These are phyloP conservation scores for Backusella sp. DNA, from an alignment of 192 early-diverging fungal genomes.

Conservation along the genomic window DNA sequence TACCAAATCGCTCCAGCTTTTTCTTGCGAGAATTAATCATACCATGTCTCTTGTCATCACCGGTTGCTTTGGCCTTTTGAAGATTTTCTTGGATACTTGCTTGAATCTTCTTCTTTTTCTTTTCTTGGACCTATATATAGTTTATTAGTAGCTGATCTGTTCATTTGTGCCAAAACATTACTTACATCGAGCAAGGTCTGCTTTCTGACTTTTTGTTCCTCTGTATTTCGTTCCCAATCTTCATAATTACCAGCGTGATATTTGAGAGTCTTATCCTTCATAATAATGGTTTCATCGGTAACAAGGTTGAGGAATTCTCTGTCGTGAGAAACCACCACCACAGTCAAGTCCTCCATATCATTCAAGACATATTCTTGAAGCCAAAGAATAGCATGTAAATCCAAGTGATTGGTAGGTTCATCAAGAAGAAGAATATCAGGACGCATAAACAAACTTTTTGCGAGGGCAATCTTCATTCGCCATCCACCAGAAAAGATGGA, in stretches of 20 bases:
- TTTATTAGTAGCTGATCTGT: not conserved
- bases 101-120: slow-evolving; percentile 70
- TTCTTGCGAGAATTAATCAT: slow-evolving; percentile 77
- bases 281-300: slow-evolving; percentile 71
- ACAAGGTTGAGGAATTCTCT: slow-evolving; percentile 83
- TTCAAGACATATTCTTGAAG: slow-evolving; percentile 76
- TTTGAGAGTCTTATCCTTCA: slow-evolving; percentile 66
- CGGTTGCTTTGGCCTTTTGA: slow-evolving; percentile 67
- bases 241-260: slow-evolving; percentile 89
- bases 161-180: not conserved
- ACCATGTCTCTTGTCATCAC: slow-evolving; percentile 81
- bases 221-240: slow-evolving; percentile 73
- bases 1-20: slow-evolving; percentile 67
- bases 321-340: slow-evolving; percentile 91
- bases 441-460: slow-evolving; percentile 78
- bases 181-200: slow-evolving; percentile 54
- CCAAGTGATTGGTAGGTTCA: slow-evolving; percentile 91
- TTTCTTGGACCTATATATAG: slow-evolving; percentile 48
- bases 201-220: slow-evolving; percentile 70
- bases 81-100: slow-evolving; percentile 79
- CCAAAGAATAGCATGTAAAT: slow-evolving; percentile 92
- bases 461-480: slow-evolving; percentile 86
- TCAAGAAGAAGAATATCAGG: slow-evolving; percentile 83
- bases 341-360: slow-evolving; percentile 47
- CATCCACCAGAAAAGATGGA: slow-evolving; percentile 81